Conservation (phyloP, 768 basidiomycete genomes). For the Epithele typhae region DNA sequence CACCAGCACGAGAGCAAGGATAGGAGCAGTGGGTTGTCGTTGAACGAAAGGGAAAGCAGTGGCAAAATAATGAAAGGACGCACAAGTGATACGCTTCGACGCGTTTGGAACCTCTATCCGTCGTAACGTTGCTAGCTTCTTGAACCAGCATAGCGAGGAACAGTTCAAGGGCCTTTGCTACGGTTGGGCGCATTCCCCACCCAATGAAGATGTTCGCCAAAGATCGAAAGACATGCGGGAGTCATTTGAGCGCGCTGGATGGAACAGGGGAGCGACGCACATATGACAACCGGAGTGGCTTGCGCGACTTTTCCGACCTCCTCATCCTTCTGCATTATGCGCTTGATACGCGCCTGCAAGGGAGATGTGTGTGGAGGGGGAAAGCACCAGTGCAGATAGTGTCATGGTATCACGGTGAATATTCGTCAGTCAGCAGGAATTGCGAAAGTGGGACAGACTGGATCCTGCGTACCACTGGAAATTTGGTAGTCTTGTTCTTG, state of each 20-base stretch:
- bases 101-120: constrained; percentile 76
- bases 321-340: constrained; percentile 99
- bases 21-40: neutral
- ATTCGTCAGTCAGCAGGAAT: neutral
- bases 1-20: neutral
- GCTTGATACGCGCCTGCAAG: constrained; percentile 90
- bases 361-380: neutral
- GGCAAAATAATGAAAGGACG: constrained; percentile 38
- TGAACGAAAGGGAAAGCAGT: neutral
- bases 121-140: constrained; percentile 76
- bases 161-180: constrained; percentile 92
- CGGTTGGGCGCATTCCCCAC: too few species aligned
- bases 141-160: constrained; percentile 85
- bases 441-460: too few species aligned
- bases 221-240: too few species aligned
- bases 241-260: too few species aligned
- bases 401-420: too few species aligned
- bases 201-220: too few species aligned
- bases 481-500: constrained; percentile 88
- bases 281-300: constrained; percentile 94
- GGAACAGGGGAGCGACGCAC: constrained; percentile 41
- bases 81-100: constrained; percentile 93
- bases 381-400: neutral
- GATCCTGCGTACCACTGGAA: constrained; percentile 68
- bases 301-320: constrained; percentile 98